phyloP scores from a whole-genome alignment of 352 stramenopile species.

The Globisporangium cystogenes region DNA sequence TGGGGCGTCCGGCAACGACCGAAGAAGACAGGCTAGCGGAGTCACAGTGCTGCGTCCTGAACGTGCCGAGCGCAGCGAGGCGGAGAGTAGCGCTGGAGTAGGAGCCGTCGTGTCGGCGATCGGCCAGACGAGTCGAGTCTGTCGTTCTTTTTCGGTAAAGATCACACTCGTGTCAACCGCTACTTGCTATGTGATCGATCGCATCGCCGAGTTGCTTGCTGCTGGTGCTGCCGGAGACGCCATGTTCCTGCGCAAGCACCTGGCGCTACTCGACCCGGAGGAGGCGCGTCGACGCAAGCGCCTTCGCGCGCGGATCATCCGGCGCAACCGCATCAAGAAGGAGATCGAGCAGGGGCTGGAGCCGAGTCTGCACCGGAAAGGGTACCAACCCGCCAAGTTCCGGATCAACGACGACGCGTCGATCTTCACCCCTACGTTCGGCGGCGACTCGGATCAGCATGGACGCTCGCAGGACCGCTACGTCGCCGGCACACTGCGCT shows the following conservation, averaged over 20 bases:
- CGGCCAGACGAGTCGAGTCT: background rate
- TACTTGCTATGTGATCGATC: no score
- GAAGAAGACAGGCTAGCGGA: background rate
- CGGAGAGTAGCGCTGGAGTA: background rate
- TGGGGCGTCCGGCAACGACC: background rate
- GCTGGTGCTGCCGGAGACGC: background rate
- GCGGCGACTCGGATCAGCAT: slow-evolving; percentile 9
- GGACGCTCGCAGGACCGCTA: slow-evolving; percentile 2
- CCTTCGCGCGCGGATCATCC: slow-evolving; percentile 46
- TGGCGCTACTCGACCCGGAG: slow-evolving; percentile 50
- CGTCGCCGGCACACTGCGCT: slow-evolving; percentile 3
- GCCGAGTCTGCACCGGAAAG: slow-evolving; percentile 19
- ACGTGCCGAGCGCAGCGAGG: background rate
- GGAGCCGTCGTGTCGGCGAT: background rate
- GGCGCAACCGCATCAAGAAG: slow-evolving; percentile 53
- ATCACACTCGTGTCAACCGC: background rate
- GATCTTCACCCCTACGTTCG: slow-evolving; percentile 11
- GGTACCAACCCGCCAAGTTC: slow-evolving; percentile 4
- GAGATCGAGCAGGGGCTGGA: slow-evolving; percentile 44
- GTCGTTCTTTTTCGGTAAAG: slow-evolving; percentile 4
- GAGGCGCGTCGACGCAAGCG: slow-evolving; percentile 36
- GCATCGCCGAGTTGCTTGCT: background rate
- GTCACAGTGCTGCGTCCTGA: slow-evolving; percentile 1
- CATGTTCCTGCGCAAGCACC: slow-evolving; percentile 40
- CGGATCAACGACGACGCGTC: background rate